phyloP scores from a whole-genome alignment of 2,329 filamentous ascomycete species.

The Fusarium sp. region DNA sequence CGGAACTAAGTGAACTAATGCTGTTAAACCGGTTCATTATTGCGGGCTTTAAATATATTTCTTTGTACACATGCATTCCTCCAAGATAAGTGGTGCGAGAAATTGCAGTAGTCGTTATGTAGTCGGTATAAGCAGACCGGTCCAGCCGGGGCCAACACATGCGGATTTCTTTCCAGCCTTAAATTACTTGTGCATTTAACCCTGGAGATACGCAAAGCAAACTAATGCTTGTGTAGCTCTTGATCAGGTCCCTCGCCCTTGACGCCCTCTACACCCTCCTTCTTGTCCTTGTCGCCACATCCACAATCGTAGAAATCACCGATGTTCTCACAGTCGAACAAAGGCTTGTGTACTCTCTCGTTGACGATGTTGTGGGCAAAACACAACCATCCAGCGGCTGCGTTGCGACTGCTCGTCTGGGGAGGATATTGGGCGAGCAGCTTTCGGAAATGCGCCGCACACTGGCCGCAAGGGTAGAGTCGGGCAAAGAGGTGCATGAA shows the following conservation, averaged over 20 bases:
- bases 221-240: constrained; percentile 38
- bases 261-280: constrained; percentile 45
- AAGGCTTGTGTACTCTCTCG: constrained; percentile 67
- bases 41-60: neutral
- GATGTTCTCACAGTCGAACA: constrained; percentile 74
- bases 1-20: neutral
- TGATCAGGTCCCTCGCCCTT: constrained; percentile 29
- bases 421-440: constrained; percentile 72
- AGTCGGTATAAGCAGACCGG: constrained; percentile 21
- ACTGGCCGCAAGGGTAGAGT: constrained; percentile 78
- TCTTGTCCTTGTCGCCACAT: constrained; percentile 71
- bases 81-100: neutral
- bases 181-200: constrained; percentile 19
- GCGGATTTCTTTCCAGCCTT: constrained; percentile 4
- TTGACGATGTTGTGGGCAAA: constrained; percentile 77
- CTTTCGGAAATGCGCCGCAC: constrained; percentile 73
- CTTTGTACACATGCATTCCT: neutral
- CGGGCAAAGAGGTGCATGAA: constrained; percentile 75
- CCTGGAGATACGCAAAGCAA: neutral
- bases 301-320: constrained; percentile 79
- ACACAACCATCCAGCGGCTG: constrained; percentile 75
- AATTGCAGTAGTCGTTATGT: neutral
- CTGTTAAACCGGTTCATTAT: neutral
- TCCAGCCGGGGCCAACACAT: constrained; percentile 39
- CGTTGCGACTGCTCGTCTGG: constrained; percentile 71